These are phyloP conservation scores for Neurospora sp. DNA, from an alignment of 2,329 filamentous ascomycete species.

Conservation along the genomic window DNA sequence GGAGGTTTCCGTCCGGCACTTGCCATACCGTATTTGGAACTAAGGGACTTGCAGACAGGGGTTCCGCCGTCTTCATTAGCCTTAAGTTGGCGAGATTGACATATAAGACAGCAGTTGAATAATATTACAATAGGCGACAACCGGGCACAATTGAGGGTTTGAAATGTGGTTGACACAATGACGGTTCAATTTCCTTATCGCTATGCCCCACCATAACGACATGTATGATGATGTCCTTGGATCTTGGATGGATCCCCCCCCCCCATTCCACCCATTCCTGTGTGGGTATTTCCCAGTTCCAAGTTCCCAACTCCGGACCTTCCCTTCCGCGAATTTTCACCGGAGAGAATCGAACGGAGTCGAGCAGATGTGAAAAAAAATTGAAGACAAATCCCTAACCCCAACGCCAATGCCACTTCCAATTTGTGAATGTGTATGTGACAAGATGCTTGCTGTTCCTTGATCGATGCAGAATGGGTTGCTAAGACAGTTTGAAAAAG, in stretches of 20 bases:
- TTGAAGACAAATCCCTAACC: not conserved
- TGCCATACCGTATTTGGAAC: not conserved
- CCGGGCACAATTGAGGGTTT: not conserved
- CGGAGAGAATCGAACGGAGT: not conserved
- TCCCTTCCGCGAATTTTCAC: not conserved
- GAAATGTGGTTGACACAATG: not conserved
- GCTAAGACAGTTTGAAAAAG: not conserved
- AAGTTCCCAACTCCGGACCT: not conserved
- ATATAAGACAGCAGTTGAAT: not conserved
- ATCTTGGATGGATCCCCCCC: not conserved
- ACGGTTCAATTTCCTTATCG: not conserved
- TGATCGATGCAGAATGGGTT: not conserved
- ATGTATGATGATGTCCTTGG: not conserved
- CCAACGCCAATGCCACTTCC: not conserved
- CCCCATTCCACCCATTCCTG: not conserved
- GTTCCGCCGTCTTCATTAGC: not conserved
- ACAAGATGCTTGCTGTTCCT: not conserved
- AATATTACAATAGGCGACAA: not conserved
- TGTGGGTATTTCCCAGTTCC: not conserved
- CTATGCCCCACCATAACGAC: not conserved
- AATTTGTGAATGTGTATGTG: not conserved
- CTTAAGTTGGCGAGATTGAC: not conserved
- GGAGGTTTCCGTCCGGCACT: not conserved
- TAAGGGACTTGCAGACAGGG: not conserved
- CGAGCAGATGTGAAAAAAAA: not conserved